Percentiles rank a stretch among this genome's conserved stretches.
phyloP scores from a whole-genome alignment of 345 rosid genomes.

The Lepidium sativum region DNA sequence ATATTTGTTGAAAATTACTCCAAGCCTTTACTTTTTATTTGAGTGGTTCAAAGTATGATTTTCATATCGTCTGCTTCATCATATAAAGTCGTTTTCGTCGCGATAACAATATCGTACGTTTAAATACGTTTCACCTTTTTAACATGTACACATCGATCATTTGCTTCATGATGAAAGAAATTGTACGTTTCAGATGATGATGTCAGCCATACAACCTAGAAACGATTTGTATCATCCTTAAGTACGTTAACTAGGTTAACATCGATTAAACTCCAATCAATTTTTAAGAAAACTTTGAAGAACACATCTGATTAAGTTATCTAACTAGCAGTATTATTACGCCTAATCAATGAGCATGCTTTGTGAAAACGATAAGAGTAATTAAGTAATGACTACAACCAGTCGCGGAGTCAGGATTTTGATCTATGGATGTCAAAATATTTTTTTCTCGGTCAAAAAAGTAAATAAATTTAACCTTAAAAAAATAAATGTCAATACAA shows the following conservation, averaged over 20 bases:
- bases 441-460: no score
- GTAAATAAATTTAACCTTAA: no score
- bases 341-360: background rate
- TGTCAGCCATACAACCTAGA: background rate
- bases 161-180: background rate
- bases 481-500: no score
- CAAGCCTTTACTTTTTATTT: background rate
- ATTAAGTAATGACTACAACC: background rate
- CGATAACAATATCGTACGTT: background rate
- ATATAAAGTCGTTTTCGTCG: background rate
- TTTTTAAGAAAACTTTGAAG: background rate
- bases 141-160: background rate
- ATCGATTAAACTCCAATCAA: background rate
- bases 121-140: background rate
- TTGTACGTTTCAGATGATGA: background rate
- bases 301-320: background rate
- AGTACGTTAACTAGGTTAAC: background rate
- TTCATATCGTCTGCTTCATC: background rate
- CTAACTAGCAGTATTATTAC: background rate
- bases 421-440: no score
- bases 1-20: no score
- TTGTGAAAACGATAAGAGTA: background rate
- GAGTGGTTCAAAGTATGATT: background rate
- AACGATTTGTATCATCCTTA: background rate
- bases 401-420: no score